A percentile compares a stretch with the other conserved stretches of the same genome.
phyloP scores from a whole-genome alignment of 352 stramenopile species.

The Discostella stelligera region DNA sequence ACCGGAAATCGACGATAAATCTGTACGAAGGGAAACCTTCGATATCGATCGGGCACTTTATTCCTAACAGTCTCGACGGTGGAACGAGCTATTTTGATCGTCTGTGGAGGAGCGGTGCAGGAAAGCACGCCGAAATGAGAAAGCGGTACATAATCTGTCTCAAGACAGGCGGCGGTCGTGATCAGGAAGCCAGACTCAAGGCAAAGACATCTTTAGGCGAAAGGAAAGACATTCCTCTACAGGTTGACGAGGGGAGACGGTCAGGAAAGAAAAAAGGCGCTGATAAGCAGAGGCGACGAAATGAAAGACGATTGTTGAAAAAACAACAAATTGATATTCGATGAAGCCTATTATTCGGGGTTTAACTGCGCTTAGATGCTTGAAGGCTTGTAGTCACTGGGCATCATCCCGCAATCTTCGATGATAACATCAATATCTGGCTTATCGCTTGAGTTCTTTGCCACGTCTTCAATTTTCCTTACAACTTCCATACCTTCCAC shows the following conservation, averaged over 20 bases:
- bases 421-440: conserved; percentile 90
- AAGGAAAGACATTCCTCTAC: background rate
- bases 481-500: conserved; percentile 89
- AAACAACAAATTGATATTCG: conserved; percentile 26
- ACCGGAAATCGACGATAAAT: conserved; percentile 1
- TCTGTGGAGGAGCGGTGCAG: conserved; percentile 72
- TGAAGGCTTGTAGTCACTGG: conserved; percentile 29
- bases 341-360: background rate
- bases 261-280: conserved; percentile 37
- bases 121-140: conserved; percentile 64
- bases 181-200: background rate
- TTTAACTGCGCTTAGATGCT: no score
- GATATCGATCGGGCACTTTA: conserved; percentile 58
- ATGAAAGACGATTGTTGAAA: conserved; percentile 49
- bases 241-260: conserved; percentile 18
- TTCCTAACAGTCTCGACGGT: conserved; percentile 10
- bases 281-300: conserved; percentile 45
- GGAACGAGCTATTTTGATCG: conserved; percentile 79
- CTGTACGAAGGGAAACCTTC: conserved; percentile 62
- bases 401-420: conserved; percentile 89
- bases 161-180: conserved; percentile 18
- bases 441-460: conserved; percentile 90
- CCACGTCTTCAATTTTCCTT: conserved; percentile 89
- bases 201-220: background rate
- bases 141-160: conserved; percentile 60